Percentiles rank a stretch among this genome's conserved stretches.
phyloP scores from a whole-genome alignment of 202 grass and related monocot species.

The Carex arenaria region DNA sequence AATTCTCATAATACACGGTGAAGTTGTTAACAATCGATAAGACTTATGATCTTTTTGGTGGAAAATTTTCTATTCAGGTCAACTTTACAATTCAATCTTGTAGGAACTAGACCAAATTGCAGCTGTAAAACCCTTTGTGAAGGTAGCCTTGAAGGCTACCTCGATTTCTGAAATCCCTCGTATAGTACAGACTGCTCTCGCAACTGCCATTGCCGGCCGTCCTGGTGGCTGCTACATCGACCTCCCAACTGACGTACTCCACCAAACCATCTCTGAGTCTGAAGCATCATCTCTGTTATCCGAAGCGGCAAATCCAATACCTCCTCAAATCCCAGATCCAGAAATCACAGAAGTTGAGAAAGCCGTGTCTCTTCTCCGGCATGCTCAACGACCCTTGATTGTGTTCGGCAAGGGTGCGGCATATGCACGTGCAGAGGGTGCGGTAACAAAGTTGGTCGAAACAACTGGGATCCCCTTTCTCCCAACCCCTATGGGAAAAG shows the following conservation, averaged over 20 bases:
- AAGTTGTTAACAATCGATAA: not conserved
- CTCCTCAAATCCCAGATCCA: slow-evolving; percentile 29
- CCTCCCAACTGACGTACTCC: slow-evolving; percentile 79
- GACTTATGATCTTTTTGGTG: not conserved
- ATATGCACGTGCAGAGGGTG: slow-evolving; percentile 56
- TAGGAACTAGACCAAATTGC: slow-evolving; percentile 86
- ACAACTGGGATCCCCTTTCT: slow-evolving; percentile 81
- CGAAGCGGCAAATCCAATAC: slow-evolving; percentile 14
- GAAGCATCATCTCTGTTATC: slow-evolving; percentile 45
- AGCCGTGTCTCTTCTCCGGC: slow-evolving; percentile 51
- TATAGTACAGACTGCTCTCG: slow-evolving; percentile 58
- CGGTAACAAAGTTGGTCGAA: slow-evolving; percentile 69
- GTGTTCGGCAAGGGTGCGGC: slow-evolving; percentile 89
- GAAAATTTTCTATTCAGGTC: not conserved
- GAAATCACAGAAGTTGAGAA: slow-evolving; percentile 35
- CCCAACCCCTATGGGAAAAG: slow-evolving; percentile 94
- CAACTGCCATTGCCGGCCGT: slow-evolving; percentile 40
- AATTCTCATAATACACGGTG: not conserved
- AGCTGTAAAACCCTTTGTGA: slow-evolving; percentile 68
- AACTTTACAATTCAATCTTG: not conserved
- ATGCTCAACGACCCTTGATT: slow-evolving; percentile 61
- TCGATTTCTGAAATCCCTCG: slow-evolving; percentile 61
- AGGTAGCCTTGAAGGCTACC: slow-evolving; percentile 71
- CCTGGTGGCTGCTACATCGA: slow-evolving; percentile 91
- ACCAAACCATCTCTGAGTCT: slow-evolving; percentile 66